Evolutionary conservation across 78 protist genomes (phyloP).

Genomic region (Monosiga brevicollis): DNA sequence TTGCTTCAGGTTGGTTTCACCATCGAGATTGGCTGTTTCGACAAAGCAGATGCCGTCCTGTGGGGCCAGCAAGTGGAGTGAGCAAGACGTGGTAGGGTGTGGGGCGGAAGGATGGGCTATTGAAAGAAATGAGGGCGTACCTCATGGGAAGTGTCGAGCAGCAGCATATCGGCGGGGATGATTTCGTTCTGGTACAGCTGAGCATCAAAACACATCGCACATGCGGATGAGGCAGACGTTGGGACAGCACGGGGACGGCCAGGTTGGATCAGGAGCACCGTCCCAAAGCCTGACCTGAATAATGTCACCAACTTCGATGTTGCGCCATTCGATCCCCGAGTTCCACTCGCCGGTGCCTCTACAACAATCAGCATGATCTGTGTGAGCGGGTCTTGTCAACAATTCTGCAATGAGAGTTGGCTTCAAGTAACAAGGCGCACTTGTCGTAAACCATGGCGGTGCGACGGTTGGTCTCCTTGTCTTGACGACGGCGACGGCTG

Average conservation of each 20-base stretch:
- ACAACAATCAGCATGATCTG: background rate
- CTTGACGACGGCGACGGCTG: conserved; percentile 14
- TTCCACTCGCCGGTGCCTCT: background rate
- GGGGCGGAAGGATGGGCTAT: too few species aligned
- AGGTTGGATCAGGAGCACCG: too few species aligned
- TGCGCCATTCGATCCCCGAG: background rate
- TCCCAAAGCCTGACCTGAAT: too few species aligned
- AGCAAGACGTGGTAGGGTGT: too few species aligned
- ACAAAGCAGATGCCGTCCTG: conserved; percentile 46
- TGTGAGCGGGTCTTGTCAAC: background rate
- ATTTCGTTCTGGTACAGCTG: conserved; percentile 6
- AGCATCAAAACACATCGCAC: too few species aligned
- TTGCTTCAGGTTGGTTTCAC: conserved; percentile 55
- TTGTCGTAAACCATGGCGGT: background rate
- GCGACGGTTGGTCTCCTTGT: conserved; percentile 9
- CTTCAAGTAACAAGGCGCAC: background rate
- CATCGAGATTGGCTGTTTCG: conserved; percentile 75
- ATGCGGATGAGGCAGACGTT: too few species aligned
- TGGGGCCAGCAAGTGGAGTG: too few species aligned
- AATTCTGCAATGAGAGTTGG: background rate
- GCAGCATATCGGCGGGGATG: conserved; percentile 70
- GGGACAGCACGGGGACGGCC: too few species aligned
- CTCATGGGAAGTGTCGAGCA: conserved; percentile 28
- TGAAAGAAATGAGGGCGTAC: too few species aligned
- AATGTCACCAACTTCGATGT: conserved; percentile 57